phyloP scores from a whole-genome alignment of 2,329 filamentous ascomycete species.

The Aureobasidium sp. region DNA sequence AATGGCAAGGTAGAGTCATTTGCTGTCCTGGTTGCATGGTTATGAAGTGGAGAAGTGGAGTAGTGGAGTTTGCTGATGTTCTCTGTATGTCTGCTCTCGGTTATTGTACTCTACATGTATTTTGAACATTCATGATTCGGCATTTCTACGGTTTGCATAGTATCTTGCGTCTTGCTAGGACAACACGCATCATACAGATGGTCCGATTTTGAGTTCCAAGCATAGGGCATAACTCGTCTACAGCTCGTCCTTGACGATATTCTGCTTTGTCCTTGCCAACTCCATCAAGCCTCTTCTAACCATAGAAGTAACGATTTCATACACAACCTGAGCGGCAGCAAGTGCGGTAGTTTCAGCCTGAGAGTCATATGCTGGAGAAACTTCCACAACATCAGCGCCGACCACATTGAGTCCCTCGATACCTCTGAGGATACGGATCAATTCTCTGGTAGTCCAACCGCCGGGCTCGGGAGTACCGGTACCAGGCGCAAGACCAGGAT shows the following conservation, averaged over 20 bases:
- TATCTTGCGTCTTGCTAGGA: too few species aligned
- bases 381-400: slow-evolving; percentile 85
- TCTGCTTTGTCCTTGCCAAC: background rate
- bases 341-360: slow-evolving; percentile 71
- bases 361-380: slow-evolving; percentile 77
- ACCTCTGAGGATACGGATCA: slow-evolving; percentile 74
- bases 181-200: too few species aligned
- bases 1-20: background rate
- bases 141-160: too few species aligned
- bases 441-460: slow-evolving; percentile 82
- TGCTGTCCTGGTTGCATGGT: background rate
- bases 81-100: too few species aligned
- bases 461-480: slow-evolving; percentile 87
- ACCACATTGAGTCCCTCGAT: slow-evolving; percentile 78
- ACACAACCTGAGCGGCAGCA: slow-evolving; percentile 75
- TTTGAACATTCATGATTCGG: too few species aligned
- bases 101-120: too few species aligned
- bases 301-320: slow-evolving; percentile 74
- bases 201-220: too few species aligned
- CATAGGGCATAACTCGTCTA: background rate
- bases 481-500: slow-evolving; percentile 58
- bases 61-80: too few species aligned
- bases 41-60: too few species aligned
- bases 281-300: slow-evolving; percentile 39
- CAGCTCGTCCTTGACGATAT: slow-evolving; percentile 6